Conservation (phyloP, 352 stramenopile species). For the Globisporangium yorkense region DNA sequence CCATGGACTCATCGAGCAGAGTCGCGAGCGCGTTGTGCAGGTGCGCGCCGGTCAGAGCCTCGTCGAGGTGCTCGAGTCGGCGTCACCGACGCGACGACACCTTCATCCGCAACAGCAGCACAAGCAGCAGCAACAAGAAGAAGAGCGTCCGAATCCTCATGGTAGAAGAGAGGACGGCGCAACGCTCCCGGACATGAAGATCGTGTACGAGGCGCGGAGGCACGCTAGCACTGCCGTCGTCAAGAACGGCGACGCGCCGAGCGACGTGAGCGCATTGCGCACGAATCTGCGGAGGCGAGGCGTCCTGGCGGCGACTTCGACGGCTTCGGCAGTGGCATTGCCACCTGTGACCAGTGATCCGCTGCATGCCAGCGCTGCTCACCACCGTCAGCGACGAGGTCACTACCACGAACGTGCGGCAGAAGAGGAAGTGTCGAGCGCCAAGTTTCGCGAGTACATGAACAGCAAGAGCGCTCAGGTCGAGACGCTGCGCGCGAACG, state of each 20-base stretch:
- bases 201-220: conserved; percentile 11
- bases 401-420: neutral
- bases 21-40: conserved; percentile 44
- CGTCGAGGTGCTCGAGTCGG: conserved; percentile 24
- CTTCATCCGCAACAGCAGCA: neutral
- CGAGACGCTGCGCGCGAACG: conserved; percentile 28
- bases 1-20: conserved; percentile 56
- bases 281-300: conserved; percentile 17
- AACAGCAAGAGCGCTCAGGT: conserved; percentile 32
- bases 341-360: neutral
- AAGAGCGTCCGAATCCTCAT: neutral
- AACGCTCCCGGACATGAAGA: conserved; percentile 6
- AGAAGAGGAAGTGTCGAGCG: conserved; percentile 7
- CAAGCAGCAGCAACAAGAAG: neutral
- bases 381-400: neutral
- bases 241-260: neutral
- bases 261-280: conserved; percentile 10
- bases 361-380: neutral
- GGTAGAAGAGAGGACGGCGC: neutral
- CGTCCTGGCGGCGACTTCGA: conserved; percentile 2
- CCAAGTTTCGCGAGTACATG: conserved; percentile 42
- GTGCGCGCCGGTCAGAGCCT: conserved; percentile 49
- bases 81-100: neutral
- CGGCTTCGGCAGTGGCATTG: neutral
- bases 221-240: neutral